Evolutionary conservation across 257 asterid species (phyloP).

Genomic region (Asclepias syriaca): DNA sequence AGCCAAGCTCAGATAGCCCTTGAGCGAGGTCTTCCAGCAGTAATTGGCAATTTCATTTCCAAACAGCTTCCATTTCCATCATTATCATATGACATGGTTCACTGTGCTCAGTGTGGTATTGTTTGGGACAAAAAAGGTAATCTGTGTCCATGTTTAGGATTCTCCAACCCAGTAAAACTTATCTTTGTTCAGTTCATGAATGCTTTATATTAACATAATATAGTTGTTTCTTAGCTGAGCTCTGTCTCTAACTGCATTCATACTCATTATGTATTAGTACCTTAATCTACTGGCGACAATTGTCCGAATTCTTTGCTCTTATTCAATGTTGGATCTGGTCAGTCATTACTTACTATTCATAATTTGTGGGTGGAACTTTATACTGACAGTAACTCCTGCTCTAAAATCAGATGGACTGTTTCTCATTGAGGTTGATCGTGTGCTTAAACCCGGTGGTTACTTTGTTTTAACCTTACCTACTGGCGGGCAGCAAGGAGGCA

Average conservation of each 20-base stretch:
- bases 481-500: conserved; percentile 53
- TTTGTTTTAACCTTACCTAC: conserved; percentile 77
- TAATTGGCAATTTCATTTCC: conserved; percentile 73
- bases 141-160: conserved; percentile 8
- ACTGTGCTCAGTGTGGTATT: conserved; percentile 92
- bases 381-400: conserved; percentile 23
- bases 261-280: background rate
- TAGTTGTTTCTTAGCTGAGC: background rate
- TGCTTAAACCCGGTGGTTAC: conserved; percentile 97
- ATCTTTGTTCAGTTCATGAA: background rate
- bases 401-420: conserved; percentile 64
- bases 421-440: conserved; percentile 88
- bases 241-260: background rate
- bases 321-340: background rate
- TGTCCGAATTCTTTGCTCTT: background rate
- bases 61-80: conserved; percentile 92
- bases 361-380: conserved; percentile 3
- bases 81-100: conserved; percentile 92
- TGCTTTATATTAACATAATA: background rate
- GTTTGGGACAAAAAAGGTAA: conserved; percentile 92
- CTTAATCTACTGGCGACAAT: background rate
- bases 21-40: conserved; percentile 98
- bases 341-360: background rate
- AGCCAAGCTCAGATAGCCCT: conserved; percentile 97
- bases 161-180: background rate